These are phyloP conservation scores for Fraxinus baroniana DNA, from an alignment of 305 asterid species.

Conservation along the genomic window DNA sequence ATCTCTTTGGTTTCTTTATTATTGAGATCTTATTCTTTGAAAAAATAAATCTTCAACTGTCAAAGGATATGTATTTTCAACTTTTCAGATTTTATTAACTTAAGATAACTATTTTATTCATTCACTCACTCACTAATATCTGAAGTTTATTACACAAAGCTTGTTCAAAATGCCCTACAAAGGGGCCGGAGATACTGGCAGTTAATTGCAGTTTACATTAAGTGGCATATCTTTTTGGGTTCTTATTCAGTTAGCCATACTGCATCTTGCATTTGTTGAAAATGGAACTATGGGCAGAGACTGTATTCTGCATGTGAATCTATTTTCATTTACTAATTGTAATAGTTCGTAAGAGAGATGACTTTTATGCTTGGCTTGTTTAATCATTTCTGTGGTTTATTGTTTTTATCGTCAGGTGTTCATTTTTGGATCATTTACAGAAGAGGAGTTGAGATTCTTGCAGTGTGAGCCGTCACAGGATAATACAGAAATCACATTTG, in stretches of 20 bases:
- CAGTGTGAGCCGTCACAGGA: slow-evolving; percentile 40
- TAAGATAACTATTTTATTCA: neutral
- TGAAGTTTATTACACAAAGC: neutral
- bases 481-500: slow-evolving; percentile 52
- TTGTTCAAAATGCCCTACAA: neutral
- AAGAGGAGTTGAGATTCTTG: slow-evolving; percentile 47
- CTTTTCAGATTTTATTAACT: neutral
- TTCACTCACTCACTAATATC: neutral
- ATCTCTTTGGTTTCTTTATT: neutral
- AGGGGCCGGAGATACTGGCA: neutral
- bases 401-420: slow-evolving; percentile 47
- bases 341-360: neutral
- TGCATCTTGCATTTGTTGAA: neutral
- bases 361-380: neutral
- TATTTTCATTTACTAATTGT: neutral
- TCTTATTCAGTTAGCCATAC: neutral
- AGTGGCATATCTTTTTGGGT: neutral
- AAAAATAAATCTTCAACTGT: neutral
- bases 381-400: slow-evolving; percentile 4
- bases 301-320: neutral
- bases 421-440: slow-evolving; percentile 78
- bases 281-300: neutral
- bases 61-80: neutral
- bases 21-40: neutral
- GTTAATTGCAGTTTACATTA: neutral